Percentiles rank a stretch among this genome's conserved stretches.
Conservation (phyloP, 257 asterid genomes). For the Solanum raphanifolium region DNA sequence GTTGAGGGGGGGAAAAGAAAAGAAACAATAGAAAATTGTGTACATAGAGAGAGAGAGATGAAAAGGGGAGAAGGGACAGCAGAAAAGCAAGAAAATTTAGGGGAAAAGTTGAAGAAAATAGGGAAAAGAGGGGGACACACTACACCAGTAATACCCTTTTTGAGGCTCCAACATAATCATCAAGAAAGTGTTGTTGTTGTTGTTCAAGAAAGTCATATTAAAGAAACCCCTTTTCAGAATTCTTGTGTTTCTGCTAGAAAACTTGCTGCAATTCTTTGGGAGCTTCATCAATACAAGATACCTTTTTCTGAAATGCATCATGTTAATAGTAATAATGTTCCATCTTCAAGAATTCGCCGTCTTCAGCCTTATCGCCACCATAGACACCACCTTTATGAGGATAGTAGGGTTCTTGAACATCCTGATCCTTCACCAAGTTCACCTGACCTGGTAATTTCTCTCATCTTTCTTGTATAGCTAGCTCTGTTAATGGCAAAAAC, state of each 20-base stretch:
- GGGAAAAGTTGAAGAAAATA: conserved; percentile 78
- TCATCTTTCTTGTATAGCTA: neutral
- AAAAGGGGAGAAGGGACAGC: conserved; percentile 60
- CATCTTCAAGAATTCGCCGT: conserved; percentile 60
- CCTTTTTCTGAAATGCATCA: conserved; percentile 53
- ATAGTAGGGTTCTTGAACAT: conserved; percentile 20
- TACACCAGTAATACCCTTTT: conserved; percentile 75
- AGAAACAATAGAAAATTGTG: conserved; percentile 8
- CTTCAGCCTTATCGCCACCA: conserved; percentile 24
- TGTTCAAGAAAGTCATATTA: conserved; percentile 12
- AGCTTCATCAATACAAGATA: conserved; percentile 46
- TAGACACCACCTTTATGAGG: conserved; percentile 29
- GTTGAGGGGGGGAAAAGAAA: neutral
- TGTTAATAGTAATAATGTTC: conserved; percentile 2
- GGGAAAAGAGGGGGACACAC: conserved; percentile 70
- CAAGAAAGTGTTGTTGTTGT: conserved; percentile 2
- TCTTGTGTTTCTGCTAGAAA: conserved; percentile 65
- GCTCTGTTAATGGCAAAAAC: neutral
- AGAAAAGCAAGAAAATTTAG: conserved; percentile 58
- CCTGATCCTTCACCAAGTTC: conserved; percentile 61
- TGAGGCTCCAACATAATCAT: conserved; percentile 27
- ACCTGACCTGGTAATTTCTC: conserved; percentile 48
- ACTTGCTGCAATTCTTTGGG: conserved; percentile 85
- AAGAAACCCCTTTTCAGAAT: conserved; percentile 8
- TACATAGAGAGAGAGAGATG: conserved; percentile 39